A percentile compares a stretch with the other conserved stretches of the same genome.
Conservation (phyloP, 2,329 filamentous ascomycete genomes). For the Neofusicoccum parvum region DNA sequence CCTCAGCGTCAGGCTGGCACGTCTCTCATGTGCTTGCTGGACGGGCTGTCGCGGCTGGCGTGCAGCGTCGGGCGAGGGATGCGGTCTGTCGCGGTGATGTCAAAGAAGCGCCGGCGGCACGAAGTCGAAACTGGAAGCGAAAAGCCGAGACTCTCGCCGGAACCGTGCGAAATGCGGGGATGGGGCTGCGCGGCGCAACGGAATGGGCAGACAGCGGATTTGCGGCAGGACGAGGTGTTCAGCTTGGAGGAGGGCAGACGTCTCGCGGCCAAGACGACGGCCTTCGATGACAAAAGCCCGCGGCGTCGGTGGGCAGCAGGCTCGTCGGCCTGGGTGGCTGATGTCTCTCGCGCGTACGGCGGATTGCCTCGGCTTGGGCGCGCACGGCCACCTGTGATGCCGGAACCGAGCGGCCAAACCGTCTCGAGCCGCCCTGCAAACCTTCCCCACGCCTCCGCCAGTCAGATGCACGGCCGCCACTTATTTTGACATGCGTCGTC, state of each 20-base stretch:
- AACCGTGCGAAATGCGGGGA: slow-evolving; percentile 11
- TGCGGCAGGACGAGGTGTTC: background rate
- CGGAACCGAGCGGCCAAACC: background rate
- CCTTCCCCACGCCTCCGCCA: background rate
- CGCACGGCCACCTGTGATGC: slow-evolving; percentile 9
- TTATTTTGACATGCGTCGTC: background rate
- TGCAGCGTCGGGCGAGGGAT: background rate
- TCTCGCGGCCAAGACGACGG: slow-evolving; percentile 8
- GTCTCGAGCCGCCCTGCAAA: background rate
- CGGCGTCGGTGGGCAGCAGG: background rate
- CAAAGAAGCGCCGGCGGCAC: slow-evolving; percentile 14
- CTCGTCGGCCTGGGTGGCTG: background rate
- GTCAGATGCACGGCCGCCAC: slow-evolving; percentile 4
- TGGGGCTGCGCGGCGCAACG: background rate
- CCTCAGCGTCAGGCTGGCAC: slow-evolving; percentile 28
- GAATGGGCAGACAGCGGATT: background rate
- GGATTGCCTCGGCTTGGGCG: slow-evolving; percentile 17
- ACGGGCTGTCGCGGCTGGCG: background rate
- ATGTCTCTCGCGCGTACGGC: slow-evolving; percentile 6
- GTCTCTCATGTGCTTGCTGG: slow-evolving; percentile 24
- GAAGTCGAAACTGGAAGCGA: slow-evolving; percentile 2
- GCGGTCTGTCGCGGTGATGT: slow-evolving; percentile 21
- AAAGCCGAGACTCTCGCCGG: slow-evolving; percentile 11
- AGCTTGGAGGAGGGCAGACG: background rate
- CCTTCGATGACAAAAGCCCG: background rate